Base-by-base conservation (phyloP, 2,329 filamentous ascomycete species). In the Clarireedia monteithiana region DNA sequence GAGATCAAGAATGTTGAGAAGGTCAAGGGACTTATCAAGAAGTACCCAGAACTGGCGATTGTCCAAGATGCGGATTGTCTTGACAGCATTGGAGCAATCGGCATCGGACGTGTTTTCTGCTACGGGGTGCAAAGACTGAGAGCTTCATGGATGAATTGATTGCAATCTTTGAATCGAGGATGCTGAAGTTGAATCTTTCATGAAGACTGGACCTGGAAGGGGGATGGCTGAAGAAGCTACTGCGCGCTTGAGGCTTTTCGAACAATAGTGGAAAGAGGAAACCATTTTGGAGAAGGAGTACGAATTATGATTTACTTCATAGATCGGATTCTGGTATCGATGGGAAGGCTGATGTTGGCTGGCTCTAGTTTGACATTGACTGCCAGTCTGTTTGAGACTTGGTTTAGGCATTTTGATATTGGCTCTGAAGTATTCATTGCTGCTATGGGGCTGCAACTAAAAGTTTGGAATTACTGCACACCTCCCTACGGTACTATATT, bases 31-130 rank as follows among this genome's bases (percentile, higher is more conserved):
- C 75, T 91, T n/a, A 75, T 95, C n/a, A 68, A 68, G 5, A 67
- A 72, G 30, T 75, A 88, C 68, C 89, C 89, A 1, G 89, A 94
- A 70, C 74, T 94, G 36, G 90, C 82, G 0, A 81, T 95, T 48
- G 90, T 96, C 34, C 91, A 96, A 72, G 92, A 96, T 70, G 91
- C 91, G 4, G 92, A 96, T 73, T 79, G 91, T 6, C 75, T 97
- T n/a, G 92, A 97, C 72, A 88, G 91, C 4, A 84, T 96, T 50
- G 92, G 91, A 1, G 89, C 88, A 0, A 81, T 96, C 27, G 92
- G 92, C 0, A 83, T 96, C 51, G 91, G 81, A 2, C 76, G 92
- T 42, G 81, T 81, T 42, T 91, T 94, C 69, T 84, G 86, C 0
- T 96, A 84, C 69, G 83, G 86, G 91, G 86, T 0, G 85, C 84